These are phyloP conservation scores for Fusarium sublunatum DNA, from an alignment of 2,329 filamentous ascomycete genomes.

Conservation along the genomic window DNA sequence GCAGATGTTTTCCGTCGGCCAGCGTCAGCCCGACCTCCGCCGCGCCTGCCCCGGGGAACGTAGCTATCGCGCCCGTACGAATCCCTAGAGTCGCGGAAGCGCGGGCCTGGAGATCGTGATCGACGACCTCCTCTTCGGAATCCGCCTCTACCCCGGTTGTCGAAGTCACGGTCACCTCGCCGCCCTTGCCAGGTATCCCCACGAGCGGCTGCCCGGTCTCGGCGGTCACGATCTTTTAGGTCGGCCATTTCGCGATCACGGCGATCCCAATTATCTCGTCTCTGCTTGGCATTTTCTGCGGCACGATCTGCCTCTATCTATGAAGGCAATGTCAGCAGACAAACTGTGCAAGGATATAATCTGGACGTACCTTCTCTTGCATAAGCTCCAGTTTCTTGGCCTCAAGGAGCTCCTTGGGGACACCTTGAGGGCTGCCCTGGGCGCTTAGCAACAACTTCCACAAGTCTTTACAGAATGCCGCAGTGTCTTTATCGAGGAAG, in stretches of 20 bases:
- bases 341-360: not conserved
- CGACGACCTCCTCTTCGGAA: constrained; percentile 59
- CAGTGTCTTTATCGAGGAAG: constrained; percentile 92
- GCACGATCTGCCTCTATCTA: constrained; percentile 86
- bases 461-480: constrained; percentile 89
- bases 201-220: constrained; percentile 63
- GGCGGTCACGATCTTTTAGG: constrained; percentile 73
- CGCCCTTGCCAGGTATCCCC: constrained; percentile 66
- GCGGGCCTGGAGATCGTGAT: constrained; percentile 61
- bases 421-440: constrained; percentile 86
- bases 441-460: constrained; percentile 94
- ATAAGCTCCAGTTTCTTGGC: constrained; percentile 96
- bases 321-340: constrained; percentile 8
- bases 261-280: constrained; percentile 76
- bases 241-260: constrained; percentile 77
- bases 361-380: constrained; percentile 81
- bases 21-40: constrained; percentile 55
- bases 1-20: constrained; percentile 47
- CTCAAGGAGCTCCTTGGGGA: constrained; percentile 93
- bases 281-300: constrained; percentile 77
- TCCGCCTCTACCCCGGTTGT: constrained; percentile 57
- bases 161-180: constrained; percentile 63
- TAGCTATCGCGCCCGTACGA: constrained; percentile 64
- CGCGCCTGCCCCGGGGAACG: constrained; percentile 61
- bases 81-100: constrained; percentile 57